A percentile compares a stretch with the other conserved stretches of the same genome.
Conservation (phyloP, 1,284 basidiomycete species). For the Pseudozyma hubeiensis region DNA sequence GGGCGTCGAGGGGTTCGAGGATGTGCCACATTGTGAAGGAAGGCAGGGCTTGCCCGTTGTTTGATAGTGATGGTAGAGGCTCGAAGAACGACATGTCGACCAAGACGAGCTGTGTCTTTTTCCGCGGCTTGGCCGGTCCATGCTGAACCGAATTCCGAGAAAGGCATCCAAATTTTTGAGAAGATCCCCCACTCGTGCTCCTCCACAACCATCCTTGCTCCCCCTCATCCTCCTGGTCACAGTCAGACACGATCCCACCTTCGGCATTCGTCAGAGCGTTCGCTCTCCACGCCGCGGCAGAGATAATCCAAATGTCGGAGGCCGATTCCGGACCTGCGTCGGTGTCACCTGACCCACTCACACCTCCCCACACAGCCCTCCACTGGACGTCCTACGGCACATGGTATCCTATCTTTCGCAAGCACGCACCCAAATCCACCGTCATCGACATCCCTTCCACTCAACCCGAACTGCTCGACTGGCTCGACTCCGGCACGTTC, state of each 20-base stretch:
- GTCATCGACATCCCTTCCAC: conserved; percentile 77
- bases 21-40: conserved; percentile 81
- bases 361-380: conserved; percentile 75
- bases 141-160: conserved; percentile 6
- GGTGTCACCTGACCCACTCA: conserved; percentile 64
- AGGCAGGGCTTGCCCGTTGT: conserved; percentile 58
- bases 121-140: neutral
- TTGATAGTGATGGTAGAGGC: neutral
- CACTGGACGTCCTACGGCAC: conserved; percentile 77
- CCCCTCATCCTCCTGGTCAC: neutral
- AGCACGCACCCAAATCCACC: conserved; percentile 80
- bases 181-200: neutral
- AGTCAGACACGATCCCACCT: neutral
- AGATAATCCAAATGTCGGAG: conserved; percentile 3
- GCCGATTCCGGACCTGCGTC: neutral
- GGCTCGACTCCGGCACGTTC: conserved; percentile 82
- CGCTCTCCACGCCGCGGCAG: too few species aligned
- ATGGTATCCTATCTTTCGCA: conserved; percentile 84
- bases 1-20: conserved; percentile 84
- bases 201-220: neutral
- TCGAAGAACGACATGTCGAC: too few species aligned
- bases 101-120: too few species aligned
- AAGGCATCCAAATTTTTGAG: neutral
- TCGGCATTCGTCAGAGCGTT: neutral
- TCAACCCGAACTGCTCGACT: conserved; percentile 76